Conservation (phyloP, 257 asterid genomes). For the Solanum appendiculatum region DNA sequence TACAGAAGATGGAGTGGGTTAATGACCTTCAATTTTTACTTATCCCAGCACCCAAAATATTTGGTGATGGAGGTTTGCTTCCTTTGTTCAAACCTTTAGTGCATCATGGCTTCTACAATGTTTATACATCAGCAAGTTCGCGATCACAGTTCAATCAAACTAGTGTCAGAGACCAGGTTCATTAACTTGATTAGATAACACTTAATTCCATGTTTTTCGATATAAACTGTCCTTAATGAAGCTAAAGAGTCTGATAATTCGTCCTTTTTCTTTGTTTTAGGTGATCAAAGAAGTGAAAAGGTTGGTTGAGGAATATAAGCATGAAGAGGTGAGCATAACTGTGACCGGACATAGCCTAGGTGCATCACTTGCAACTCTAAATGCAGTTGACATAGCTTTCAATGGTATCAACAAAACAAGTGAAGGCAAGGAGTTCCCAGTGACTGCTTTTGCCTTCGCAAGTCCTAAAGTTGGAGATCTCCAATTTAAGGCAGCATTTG, state of each 20-base stretch:
- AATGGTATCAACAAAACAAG: constrained; percentile 9
- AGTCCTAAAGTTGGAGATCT: constrained; percentile 13
- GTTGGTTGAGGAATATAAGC: neutral
- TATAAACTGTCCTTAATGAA: neutral
- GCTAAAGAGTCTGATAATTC: neutral
- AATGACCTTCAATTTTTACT: constrained; percentile 14
- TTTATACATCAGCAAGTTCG: neutral
- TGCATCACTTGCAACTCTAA: neutral
- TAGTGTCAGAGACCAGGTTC: neutral
- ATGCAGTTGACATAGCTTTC: neutral
- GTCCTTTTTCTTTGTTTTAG: constrained; percentile 6
- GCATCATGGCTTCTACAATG: neutral
- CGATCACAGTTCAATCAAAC: neutral
- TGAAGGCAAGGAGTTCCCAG: constrained; percentile 37
- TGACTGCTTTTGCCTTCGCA: constrained; percentile 54
- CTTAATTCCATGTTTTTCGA: neutral
- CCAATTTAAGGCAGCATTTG: neutral
- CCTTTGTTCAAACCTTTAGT: neutral
- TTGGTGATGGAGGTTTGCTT: neutral
- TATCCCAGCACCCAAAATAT: neutral
- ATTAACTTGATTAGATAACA: neutral
- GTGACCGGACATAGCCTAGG: neutral
- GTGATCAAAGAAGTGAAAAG: constrained; percentile 14
- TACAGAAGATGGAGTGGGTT: constrained; percentile 53
- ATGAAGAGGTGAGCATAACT: neutral